Evolutionary conservation across 768 basidiomycete genomes (phyloP).

Genomic region (Calocera viscosa): DNA sequence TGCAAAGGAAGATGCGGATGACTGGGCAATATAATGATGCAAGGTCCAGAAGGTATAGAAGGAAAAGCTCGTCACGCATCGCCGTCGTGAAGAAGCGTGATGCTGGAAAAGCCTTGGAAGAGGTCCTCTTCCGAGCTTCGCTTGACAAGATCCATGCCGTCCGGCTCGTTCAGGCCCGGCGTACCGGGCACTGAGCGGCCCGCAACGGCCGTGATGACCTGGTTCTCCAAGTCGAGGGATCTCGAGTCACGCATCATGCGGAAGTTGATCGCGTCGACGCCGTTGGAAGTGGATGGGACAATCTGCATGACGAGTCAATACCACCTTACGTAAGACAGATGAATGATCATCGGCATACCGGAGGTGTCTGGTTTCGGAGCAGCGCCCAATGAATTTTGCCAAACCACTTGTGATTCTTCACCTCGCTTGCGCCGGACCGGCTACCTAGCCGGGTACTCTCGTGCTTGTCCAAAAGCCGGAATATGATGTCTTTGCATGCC

Average conservation of each 20-base stretch:
- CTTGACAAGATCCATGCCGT: constrained; percentile 32
- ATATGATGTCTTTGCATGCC: constrained; percentile 76
- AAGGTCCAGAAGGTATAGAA: not conserved
- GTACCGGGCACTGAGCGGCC: constrained; percentile 29
- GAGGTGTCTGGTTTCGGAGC: constrained; percentile 80
- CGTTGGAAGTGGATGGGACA: constrained; percentile 63
- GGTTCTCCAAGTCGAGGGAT: constrained; percentile 70
- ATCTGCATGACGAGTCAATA: constrained; percentile 41
- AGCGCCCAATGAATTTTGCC: constrained; percentile 92
- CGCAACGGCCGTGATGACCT: constrained; percentile 26
- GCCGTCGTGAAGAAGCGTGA: constrained; percentile 68
- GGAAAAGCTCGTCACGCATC: constrained; percentile 29
- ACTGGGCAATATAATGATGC: not conserved
- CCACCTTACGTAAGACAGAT: constrained; percentile 9
- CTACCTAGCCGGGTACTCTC: constrained; percentile 81
- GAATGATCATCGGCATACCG: constrained; percentile 43
- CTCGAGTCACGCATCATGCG: constrained; percentile 81
- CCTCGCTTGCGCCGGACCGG: constrained; percentile 90
- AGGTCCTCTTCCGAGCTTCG: constrained; percentile 44
- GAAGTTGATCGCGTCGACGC: constrained; percentile 76
- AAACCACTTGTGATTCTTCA: constrained; percentile 99
- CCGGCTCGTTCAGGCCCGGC: constrained; percentile 31
- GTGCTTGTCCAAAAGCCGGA: constrained; percentile 80
- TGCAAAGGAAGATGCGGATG: not conserved
- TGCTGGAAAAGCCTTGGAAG: constrained; percentile 80